Percentiles rank a stretch among this genome's conserved stretches.
Conservation (phyloP, 75 land plant genomes). For the Cunninghamia lanceolata region DNA sequence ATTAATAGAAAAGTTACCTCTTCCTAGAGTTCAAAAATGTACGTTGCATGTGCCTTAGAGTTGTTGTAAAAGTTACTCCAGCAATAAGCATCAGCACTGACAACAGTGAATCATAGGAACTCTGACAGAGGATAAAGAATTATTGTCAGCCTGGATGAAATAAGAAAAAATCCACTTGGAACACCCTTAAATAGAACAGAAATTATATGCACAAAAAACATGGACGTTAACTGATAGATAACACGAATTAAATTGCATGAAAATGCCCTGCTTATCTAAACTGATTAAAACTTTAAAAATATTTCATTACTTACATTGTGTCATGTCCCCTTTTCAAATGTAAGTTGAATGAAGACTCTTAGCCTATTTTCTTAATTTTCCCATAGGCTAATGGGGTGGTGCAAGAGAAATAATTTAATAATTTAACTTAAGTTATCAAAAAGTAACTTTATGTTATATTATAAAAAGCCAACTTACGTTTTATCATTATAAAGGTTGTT, state of each 20-base stretch:
- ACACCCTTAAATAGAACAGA: not conserved
- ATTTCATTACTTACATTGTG: not conserved
- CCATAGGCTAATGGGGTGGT: too few species aligned
- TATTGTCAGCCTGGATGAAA: not conserved
- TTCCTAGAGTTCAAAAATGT: not conserved
- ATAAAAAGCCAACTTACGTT: too few species aligned
- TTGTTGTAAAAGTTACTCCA: slow-evolving; percentile 20
- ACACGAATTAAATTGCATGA: not conserved
- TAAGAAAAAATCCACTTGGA: not conserved
- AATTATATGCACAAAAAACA: not conserved
- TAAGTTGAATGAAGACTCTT: too few species aligned
- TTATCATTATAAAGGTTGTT: too few species aligned
- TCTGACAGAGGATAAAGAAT: slow-evolving; percentile 18
- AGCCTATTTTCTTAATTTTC: too few species aligned
- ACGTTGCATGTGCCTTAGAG: slow-evolving; percentile 10
- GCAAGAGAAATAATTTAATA: too few species aligned
- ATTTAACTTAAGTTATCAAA: too few species aligned
- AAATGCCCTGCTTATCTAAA: not conserved
- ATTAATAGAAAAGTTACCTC: not conserved
- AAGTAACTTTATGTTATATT: too few species aligned
- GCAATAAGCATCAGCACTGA: slow-evolving; percentile 20
- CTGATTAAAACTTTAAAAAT: not conserved
- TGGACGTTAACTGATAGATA: not conserved
- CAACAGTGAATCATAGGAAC: slow-evolving; percentile 31
- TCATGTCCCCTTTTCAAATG: too few species aligned